A percentile compares a stretch with the other conserved stretches of the same genome.
phyloP scores from a whole-genome alignment of 23 red algal genomes.

The Gracilaria gracilis region DNA sequence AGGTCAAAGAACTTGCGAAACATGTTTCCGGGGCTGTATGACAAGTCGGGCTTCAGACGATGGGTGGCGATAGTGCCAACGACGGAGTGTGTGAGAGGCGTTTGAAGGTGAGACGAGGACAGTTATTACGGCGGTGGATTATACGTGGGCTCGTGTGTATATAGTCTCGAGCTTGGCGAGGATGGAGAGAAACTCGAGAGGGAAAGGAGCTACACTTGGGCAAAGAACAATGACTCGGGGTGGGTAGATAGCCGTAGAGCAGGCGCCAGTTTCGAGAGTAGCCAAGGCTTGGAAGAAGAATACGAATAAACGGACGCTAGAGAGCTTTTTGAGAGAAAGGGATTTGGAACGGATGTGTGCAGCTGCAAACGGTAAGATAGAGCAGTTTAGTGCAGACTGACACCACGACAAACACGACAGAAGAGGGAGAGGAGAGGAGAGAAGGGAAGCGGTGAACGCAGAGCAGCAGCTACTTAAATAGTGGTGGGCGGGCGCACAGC shows the following conservation, averaged over 20 bases:
- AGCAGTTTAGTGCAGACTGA: neutral
- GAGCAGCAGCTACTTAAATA: neutral
- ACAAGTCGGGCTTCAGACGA: neutral
- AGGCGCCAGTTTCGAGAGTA: constrained; percentile 6
- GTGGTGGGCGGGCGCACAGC: neutral
- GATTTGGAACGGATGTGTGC: neutral
- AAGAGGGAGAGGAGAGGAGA: neutral
- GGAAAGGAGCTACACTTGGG: neutral
- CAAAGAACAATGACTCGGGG: neutral
- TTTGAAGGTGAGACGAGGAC: neutral
- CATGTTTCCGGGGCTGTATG: neutral
- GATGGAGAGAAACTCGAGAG: neutral
- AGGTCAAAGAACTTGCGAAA: neutral
- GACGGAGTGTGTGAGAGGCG: neutral
- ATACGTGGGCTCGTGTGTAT: neutral
- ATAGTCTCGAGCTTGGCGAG: neutral
- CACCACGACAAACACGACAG: neutral
- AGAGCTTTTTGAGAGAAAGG: neutral
- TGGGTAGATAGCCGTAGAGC: too few species aligned
- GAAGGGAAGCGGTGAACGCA: neutral
- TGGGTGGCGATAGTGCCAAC: neutral
- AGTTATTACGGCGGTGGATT: neutral
- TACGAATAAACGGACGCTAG: constrained; percentile 15
- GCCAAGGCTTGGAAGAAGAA: neutral
- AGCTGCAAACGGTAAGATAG: neutral